These are phyloP conservation scores for Herpetospermum pedunculosum DNA, from an alignment of 306 rosid genomes.

Conservation along the genomic window DNA sequence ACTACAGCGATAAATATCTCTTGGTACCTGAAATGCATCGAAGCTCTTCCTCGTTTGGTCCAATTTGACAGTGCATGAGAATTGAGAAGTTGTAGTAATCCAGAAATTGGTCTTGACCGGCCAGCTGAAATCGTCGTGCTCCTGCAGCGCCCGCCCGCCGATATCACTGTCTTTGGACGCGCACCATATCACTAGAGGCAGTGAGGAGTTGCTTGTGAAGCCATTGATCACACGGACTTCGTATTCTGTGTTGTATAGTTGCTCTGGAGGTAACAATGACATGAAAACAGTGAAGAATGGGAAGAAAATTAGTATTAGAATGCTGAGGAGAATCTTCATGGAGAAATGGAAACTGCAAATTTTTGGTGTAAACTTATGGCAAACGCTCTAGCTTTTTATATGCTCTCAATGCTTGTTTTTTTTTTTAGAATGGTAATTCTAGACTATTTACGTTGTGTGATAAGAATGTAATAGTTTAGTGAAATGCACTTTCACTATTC, in stretches of 20 bases:
- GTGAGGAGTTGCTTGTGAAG: slow-evolving; percentile 63
- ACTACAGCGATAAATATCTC: slow-evolving; percentile 53
- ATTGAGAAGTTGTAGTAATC: slow-evolving; percentile 28
- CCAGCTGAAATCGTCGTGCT: slow-evolving; percentile 80
- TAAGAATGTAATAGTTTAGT: background rate
- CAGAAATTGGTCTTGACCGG: slow-evolving; percentile 37
- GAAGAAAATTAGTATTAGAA: slow-evolving; percentile 11
- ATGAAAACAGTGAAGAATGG: slow-evolving; percentile 19
- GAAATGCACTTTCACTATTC: background rate
- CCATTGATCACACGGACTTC: slow-evolving; percentile 63
- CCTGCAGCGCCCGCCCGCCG: slow-evolving; percentile 85
- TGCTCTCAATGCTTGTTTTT: background rate
- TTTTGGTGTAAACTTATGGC: background rate
- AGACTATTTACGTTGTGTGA: background rate
- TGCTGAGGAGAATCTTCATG: slow-evolving; percentile 17
- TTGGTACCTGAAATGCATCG: slow-evolving; percentile 58
- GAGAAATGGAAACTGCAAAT: background rate
- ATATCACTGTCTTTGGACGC: slow-evolving; percentile 49
- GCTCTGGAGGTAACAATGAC: slow-evolving; percentile 20
- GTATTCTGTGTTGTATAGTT: slow-evolving; percentile 28
- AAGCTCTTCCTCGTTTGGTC: slow-evolving; percentile 49
- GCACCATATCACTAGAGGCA: slow-evolving; percentile 83
- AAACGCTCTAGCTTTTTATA: slow-evolving; percentile 3
- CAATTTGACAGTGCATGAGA: slow-evolving; percentile 74
- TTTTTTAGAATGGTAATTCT: background rate